Conservation (phyloP, 2,329 filamentous ascomycete genomes). For the Claviceps purpurea region DNA sequence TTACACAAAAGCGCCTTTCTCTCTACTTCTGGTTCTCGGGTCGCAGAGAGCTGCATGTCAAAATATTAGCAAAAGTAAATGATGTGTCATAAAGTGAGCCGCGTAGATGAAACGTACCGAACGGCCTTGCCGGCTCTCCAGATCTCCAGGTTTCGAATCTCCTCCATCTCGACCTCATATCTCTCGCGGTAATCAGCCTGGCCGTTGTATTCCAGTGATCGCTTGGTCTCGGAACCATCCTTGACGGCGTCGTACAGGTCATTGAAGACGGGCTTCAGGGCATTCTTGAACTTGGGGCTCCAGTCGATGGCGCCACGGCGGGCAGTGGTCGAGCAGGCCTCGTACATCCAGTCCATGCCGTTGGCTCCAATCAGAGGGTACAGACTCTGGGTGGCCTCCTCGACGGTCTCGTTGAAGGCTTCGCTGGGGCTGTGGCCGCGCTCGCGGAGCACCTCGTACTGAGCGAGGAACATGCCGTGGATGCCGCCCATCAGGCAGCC, state of each 20-base stretch:
- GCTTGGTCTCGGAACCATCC: slow-evolving; percentile 86
- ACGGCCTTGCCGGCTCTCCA: slow-evolving; percentile 98
- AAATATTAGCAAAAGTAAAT: background rate
- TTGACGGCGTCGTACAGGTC: slow-evolving; percentile 87
- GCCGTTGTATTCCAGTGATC: slow-evolving; percentile 93
- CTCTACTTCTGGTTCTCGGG: slow-evolving; percentile 73
- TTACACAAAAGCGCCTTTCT: background rate
- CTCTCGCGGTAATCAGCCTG: slow-evolving; percentile 92
- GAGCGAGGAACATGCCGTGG: slow-evolving; percentile 99
- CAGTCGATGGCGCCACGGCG: slow-evolving; percentile 98
- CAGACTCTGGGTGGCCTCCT: slow-evolving; percentile 95
- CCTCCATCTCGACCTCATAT: slow-evolving; percentile 96
- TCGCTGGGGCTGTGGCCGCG: slow-evolving; percentile 93
- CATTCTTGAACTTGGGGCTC: slow-evolving; percentile 94
- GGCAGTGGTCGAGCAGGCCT: slow-evolving; percentile 96
- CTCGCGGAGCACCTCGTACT: slow-evolving; percentile 99
- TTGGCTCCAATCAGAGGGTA: slow-evolving; percentile 96
- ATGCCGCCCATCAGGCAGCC: slow-evolving; percentile 99
- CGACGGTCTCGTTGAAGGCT: slow-evolving; percentile 99
- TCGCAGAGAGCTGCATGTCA: slow-evolving; percentile 48
- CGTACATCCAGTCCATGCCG: slow-evolving; percentile 99
- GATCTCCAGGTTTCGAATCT: slow-evolving; percentile 97
- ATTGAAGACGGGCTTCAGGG: slow-evolving; percentile 98
- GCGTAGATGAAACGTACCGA: slow-evolving; percentile 40
- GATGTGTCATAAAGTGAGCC: background rate